A percentile compares a stretch with the other conserved stretches of the same genome.
Conservation (phyloP, 2,329 filamentous ascomycete genomes). For the Phaeosphaeriaceae sp. region DNA sequence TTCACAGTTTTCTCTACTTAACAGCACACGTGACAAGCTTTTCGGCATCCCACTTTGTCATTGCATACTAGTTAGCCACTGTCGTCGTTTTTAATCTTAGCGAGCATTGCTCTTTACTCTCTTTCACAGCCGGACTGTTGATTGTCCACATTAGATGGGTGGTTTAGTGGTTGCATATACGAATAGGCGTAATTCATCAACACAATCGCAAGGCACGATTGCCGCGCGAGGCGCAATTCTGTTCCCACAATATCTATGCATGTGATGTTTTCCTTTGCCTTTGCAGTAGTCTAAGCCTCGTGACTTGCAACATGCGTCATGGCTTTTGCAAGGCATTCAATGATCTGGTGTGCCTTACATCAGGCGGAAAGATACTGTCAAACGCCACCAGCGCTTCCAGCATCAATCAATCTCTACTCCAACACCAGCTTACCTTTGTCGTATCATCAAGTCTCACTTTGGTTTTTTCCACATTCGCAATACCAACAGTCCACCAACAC, state of each 20-base stretch:
- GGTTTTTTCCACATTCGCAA: no score
- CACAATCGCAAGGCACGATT: not conserved
- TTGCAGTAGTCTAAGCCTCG: not conserved
- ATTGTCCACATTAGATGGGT: constrained; percentile 26
- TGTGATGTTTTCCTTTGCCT: not conserved
- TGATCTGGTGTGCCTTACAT: not conserved
- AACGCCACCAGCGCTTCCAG: constrained; percentile 15
- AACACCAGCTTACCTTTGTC: not conserved
- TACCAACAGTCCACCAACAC: no score
- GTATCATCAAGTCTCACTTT: no score
- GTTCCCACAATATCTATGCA: not conserved
- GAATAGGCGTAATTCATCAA: constrained; percentile 10
- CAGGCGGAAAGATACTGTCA: no score
- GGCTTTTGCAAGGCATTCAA: not conserved
- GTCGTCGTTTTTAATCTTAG: constrained; percentile 38
- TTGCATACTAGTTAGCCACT: constrained; percentile 14
- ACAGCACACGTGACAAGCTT: constrained; percentile 6
- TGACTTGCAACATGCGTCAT: not conserved
- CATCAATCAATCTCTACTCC: not conserved
- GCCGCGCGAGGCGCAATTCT: not conserved
- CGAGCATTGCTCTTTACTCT: constrained; percentile 33
- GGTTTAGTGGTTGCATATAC: constrained; percentile 17
- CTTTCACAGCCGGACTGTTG: constrained; percentile 49
- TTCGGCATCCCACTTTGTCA: constrained; percentile 7
- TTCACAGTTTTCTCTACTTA: not conserved